A percentile compares a stretch with the other conserved stretches of the same genome.
Conservation (phyloP, 192 early-diverging fungal genomes). For the Pilobolus umbonatus region DNA sequence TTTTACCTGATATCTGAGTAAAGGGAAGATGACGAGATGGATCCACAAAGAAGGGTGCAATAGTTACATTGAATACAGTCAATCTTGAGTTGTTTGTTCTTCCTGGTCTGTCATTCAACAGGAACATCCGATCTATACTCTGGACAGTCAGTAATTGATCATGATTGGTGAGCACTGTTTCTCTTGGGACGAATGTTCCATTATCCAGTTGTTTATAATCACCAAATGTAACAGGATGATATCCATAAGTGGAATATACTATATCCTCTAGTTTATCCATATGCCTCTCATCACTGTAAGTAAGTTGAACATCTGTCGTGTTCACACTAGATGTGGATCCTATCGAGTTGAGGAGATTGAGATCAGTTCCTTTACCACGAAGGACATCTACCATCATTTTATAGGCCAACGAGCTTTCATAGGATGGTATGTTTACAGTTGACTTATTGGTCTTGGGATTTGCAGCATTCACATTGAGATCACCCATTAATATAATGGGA, state of each 20-base stretch:
- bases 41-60: slow-evolving; percentile 24
- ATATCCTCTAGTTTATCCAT: slow-evolving; percentile 38
- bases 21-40: slow-evolving; percentile 12
- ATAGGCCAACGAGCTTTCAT: slow-evolving; percentile 44
- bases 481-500: slow-evolving; percentile 30
- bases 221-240: slow-evolving; percentile 76
- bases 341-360: not conserved
- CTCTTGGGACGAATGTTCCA: slow-evolving; percentile 41
- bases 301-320: not conserved
- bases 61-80: slow-evolving; percentile 10
- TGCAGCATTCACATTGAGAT: slow-evolving; percentile 64
- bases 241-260: slow-evolving; percentile 50
- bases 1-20: slow-evolving; percentile 38
- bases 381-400: slow-evolving; percentile 56
- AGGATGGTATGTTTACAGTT: slow-evolving; percentile 19
- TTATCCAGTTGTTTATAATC: slow-evolving; percentile 50
- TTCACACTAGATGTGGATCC: not conserved
- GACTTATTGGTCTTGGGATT: slow-evolving; percentile 10
- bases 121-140: slow-evolving; percentile 30
- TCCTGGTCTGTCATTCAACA: not conserved
- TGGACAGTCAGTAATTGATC: slow-evolving; percentile 39
- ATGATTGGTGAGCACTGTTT: slow-evolving; percentile 51
- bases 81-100: not conserved
- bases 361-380: slow-evolving; percentile 27
- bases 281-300: not conserved